Conservation (phyloP, 345 rosid species). For the Noccaea caerulescens region DNA sequence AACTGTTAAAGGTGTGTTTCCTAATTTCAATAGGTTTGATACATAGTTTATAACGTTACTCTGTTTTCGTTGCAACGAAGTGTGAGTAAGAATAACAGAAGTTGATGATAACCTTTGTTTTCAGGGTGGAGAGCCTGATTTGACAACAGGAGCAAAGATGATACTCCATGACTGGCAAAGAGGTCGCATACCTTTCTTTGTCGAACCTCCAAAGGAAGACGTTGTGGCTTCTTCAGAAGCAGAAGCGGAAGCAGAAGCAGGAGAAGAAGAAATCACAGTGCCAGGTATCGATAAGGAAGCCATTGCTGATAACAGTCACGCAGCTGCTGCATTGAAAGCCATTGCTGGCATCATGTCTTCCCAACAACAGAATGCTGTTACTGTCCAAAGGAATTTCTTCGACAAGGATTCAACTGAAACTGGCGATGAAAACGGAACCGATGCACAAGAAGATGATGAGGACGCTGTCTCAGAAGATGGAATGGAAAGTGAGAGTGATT, state of each 20-base stretch:
- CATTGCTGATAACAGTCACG: slow-evolving; percentile 51
- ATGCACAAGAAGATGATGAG: slow-evolving; percentile 31
- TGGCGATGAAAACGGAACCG: slow-evolving; percentile 29
- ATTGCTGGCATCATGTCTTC: slow-evolving; percentile 74
- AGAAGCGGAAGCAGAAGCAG: slow-evolving; percentile 52
- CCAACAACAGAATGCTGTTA: slow-evolving; percentile 74
- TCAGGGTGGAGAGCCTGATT: slow-evolving; percentile 95
- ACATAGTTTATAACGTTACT: background rate
- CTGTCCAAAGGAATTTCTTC: slow-evolving; percentile 78
- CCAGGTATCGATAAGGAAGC: slow-evolving; percentile 54
- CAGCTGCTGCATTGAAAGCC: slow-evolving; percentile 74
- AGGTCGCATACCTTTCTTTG: slow-evolving; percentile 87
- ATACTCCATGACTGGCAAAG: slow-evolving; percentile 98
- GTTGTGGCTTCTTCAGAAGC: slow-evolving; percentile 42
- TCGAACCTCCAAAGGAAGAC: slow-evolving; percentile 70
- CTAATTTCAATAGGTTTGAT: background rate
- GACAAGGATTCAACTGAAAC: slow-evolving; percentile 32
- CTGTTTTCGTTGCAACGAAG: background rate
- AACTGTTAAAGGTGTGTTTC: slow-evolving; percentile 72
- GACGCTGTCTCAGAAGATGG: slow-evolving; percentile 25
- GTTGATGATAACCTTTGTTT: background rate
- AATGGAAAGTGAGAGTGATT: slow-evolving; percentile 26
- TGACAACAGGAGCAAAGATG: slow-evolving; percentile 88
- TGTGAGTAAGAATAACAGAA: background rate
- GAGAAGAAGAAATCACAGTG: slow-evolving; percentile 48